Evolutionary conservation across 768 basidiomycete genomes (phyloP), one percentile per base, ranked within the genome.

Genomic region (Trametes villosa): DNA sequence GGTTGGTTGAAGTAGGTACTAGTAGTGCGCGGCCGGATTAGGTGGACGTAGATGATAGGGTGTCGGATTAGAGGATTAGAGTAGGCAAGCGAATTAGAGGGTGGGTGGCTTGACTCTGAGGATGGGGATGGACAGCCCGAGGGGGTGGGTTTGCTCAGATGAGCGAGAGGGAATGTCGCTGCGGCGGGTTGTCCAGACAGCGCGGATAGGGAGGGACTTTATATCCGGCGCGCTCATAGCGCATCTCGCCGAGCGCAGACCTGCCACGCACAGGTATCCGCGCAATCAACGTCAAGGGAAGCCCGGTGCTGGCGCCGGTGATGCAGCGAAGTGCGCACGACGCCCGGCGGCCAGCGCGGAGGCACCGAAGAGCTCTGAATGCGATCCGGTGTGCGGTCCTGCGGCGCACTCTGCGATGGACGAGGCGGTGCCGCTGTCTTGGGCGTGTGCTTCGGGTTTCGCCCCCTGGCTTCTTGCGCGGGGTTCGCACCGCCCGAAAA

Each of bases 221-320:
- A 62, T 44, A 52, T 13, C 41, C 42, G 17, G 34, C 11, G 44
- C 49, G 24, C 26, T 26, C 46, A 30, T 34, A 56, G 60, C 51
- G 54, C 61, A 62, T 61, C 51, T 57, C 55, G 44, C 61, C 55
- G 56, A n/a, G 26, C 15, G 33, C 36, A 38, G 36, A 18, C 22
- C 55, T 34, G 61, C 53, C 55, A 36, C 20, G 56, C 61, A 62
- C 61, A 62, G 61, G 61, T 57, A 53, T 53, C 51, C 50, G 61
- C 55, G 55, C 61, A 38, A 57, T 62, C 61, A 62, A 62, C 55
- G 60, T 62, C 60, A 62, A 57, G 22, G 30, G 61, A 62, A 62
- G 61, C 42, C 41, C 24, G n/a, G 31, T 29, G 42, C 40, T 7
- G 36, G 34, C 55, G 46, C 62, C 46, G 22, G 33, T 50, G 57